Base-by-base conservation (phyloP, 306 rosid genomes). In the Prunus salicina region DNA sequence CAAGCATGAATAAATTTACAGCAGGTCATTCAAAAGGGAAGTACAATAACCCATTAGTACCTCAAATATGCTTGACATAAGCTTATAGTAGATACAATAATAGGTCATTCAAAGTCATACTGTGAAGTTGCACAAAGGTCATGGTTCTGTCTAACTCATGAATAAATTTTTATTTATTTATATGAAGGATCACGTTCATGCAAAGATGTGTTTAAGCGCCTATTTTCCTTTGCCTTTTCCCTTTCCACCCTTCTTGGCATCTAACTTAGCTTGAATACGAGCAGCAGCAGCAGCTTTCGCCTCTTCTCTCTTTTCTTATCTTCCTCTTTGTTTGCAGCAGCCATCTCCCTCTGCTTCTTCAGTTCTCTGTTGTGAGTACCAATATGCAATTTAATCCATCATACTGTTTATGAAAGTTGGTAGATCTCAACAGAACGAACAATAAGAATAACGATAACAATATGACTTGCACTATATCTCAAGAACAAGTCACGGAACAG, bases 261-360 rank as follows among this genome's bases (percentile, higher is more conserved):
- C 99, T 71, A 92, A 81, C 90, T 92, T 95, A 50, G 99, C 97
- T 74, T 95, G 99, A 76, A 89, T 85, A 9, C 97, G 97, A 69
- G 97, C 92, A 18, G 97, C 97, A 0, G 99, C 99, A 0, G 99
- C 89, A 9, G 97, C 97, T 83, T 95, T 95, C 58, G 96, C 97
- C 75, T 92, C 96, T 55, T 92, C 97, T 72, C 98, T 90, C 78
- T 87, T 95, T 82, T 90, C 76, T 90, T 92, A 69, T 95, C 99
- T 78, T 92, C 99, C 84, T 92, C 97, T 83, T 89, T 92, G 28
- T 63, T 80, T 14, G 96, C 93, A 66, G 97, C 97, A 30, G 93
- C 96, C 8, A 87, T 49, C 87, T 95, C 99, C 73, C 99, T 88
- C 78, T 90, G 99, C 90, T 86, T 92, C 91, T 92, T 95, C 91